Percentiles rank a stretch among this genome's conserved stretches.
These are phyloP conservation scores for Chytridiales sp. DNA, from an alignment of 371 early-diverging fungal species.

Conservation along the genomic window DNA sequence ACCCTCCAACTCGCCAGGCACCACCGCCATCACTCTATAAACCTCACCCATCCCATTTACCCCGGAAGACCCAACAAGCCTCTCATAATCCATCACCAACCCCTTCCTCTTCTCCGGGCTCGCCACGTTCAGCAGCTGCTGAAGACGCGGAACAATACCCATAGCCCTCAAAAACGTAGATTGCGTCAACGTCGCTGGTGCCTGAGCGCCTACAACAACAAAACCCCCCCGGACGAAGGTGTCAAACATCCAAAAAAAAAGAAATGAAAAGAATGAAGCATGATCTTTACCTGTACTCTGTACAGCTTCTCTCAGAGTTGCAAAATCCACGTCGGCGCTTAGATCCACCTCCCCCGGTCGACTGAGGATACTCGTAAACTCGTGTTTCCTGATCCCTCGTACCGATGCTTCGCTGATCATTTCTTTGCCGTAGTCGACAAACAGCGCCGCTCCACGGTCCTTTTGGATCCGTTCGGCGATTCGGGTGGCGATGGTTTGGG, in stretches of 20 bases:
- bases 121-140: constrained; percentile 67
- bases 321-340: constrained; percentile 92
- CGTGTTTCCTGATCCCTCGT: constrained; percentile 83
- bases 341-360: constrained; percentile 86
- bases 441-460: constrained; percentile 72
- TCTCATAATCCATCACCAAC: constrained; percentile 66
- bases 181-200: constrained; percentile 85
- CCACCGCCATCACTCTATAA: constrained; percentile 41
- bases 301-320: constrained; percentile 65
- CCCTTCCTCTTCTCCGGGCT: constrained; percentile 51
- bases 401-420: constrained; percentile 73
- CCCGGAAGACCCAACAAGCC: constrained; percentile 32
- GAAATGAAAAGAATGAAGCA: neutral
- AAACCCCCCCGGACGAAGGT: neutral
- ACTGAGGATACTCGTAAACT: constrained; percentile 73
- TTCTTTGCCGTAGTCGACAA: constrained; percentile 91
- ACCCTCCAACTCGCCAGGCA: neutral
- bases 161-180: constrained; percentile 74
- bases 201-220: constrained; percentile 35
- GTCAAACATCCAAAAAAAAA: neutral
- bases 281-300: constrained; percentile 45
- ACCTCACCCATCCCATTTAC: constrained; percentile 40
- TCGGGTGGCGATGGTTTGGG: constrained; percentile 57
- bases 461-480: constrained; percentile 64
- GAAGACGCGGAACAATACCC: constrained; percentile 79